Base-by-base conservation (phyloP, 2,329 filamentous ascomycete genomes). In the Ophiostoma sp. region DNA sequence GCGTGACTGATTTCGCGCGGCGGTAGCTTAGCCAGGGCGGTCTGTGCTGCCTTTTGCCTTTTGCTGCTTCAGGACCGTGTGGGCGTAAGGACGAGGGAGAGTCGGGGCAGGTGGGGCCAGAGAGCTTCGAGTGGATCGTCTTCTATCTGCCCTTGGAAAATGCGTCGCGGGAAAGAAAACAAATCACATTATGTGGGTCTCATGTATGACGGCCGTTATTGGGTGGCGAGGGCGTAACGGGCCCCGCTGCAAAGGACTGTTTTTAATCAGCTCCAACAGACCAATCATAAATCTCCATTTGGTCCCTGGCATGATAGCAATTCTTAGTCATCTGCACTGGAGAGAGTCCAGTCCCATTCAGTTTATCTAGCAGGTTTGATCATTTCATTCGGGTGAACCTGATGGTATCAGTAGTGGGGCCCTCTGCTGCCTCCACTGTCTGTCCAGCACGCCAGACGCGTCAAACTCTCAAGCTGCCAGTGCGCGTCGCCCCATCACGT, bases 1-100 rank as follows among this genome's bases (percentile, higher is more conserved):
- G 69, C 67, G 65, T 73, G 70, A 62, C 73, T 75, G 74, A 75
- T 75, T 73, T 73, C 70, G 71, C 70, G 72, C 72, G 72, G 64
- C 44, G 67, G 68, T 39, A 64, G 39, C 65, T 67, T 70, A 57
- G 52, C 62, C 52, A 44, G 39, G 13, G 36, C 67, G 71, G 73
- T 57, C 73, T 57, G 70, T 74, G 73, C 72, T 48, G 44, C 44
- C 44, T 48, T 20, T 48, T 48, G 17, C 44, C 17, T 17, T 20
- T 48, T 48, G 7, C 44, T 48, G 44, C 17, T 48, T 48, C 44
- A 48, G 44, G 17, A n/a, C 17, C 5, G 39, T 66, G 69, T 68
- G 39, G 68, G 36, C 36, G 13, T 17, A 41, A 60, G 44, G 68
- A 27, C 57, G 57, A 27, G 8, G 57, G 23, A 62, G n/a, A 33